phyloP scores from a whole-genome alignment of 2,329 filamentous ascomycete species.

The Xylaria sp. region DNA sequence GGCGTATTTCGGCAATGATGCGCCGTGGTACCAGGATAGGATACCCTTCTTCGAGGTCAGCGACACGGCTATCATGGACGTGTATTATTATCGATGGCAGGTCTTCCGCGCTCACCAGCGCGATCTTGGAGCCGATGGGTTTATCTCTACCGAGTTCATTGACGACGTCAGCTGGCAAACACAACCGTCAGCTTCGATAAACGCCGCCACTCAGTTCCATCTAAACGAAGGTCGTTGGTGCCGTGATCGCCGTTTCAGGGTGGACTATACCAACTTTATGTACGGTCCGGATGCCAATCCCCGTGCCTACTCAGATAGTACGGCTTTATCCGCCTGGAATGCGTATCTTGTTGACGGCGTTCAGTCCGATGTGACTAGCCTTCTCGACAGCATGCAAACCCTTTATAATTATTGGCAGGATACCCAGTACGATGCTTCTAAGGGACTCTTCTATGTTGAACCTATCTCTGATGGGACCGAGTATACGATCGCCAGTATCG shows the following conservation, averaged over 20 bases:
- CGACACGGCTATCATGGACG: slow-evolving; percentile 25
- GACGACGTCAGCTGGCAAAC: slow-evolving; percentile 30
- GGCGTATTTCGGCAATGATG: slow-evolving; percentile 31
- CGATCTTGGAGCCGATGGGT: slow-evolving; percentile 28
- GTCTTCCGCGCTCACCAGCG: slow-evolving; percentile 32
- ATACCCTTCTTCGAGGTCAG: slow-evolving; percentile 34
- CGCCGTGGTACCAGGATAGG: slow-evolving; percentile 29
- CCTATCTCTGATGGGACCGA: slow-evolving; percentile 28
- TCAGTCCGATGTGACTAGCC: slow-evolving; percentile 16
- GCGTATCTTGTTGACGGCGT: slow-evolving; percentile 30
- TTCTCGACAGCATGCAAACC: slow-evolving; percentile 25
- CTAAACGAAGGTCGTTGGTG: slow-evolving; percentile 30
- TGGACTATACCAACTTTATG: slow-evolving; percentile 29
- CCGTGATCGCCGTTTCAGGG: slow-evolving; percentile 30
- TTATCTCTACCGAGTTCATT: slow-evolving; percentile 34
- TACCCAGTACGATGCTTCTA: slow-evolving; percentile 26
- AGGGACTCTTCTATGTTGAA: slow-evolving; percentile 27
- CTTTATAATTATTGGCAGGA: slow-evolving; percentile 25
- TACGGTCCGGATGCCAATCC: slow-evolving; percentile 15
- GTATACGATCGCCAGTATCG: slow-evolving; percentile 31
- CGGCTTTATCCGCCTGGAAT: slow-evolving; percentile 23
- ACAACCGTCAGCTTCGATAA: slow-evolving; percentile 24
- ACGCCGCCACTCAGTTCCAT: slow-evolving; percentile 32
- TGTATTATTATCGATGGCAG: slow-evolving; percentile 34
- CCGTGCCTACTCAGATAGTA: slow-evolving; percentile 23